phyloP scores from a whole-genome alignment of 345 rosid species.

The Gossypium rotundifolium region DNA sequence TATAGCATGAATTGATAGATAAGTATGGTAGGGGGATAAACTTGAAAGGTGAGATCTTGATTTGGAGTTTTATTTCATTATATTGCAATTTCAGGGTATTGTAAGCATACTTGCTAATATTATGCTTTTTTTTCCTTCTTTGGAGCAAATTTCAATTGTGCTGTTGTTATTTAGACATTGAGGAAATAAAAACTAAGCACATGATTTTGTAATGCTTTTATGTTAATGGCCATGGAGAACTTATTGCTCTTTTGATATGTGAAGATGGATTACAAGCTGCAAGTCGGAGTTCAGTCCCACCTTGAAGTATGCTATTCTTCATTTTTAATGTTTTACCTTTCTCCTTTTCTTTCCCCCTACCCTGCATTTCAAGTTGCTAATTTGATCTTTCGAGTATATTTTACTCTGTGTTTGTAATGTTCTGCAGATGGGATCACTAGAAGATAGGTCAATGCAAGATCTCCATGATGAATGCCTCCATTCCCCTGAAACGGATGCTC shows the following conservation, averaged over 20 bases:
- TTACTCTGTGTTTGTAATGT: neutral
- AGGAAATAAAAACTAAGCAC: neutral
- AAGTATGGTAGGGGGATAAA: neutral
- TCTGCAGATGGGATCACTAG: slow-evolving; percentile 56
- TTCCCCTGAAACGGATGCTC: slow-evolving; percentile 10
- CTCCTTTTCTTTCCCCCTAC: neutral
- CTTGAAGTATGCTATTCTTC: slow-evolving; percentile 31
- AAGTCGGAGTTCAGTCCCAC: slow-evolving; percentile 23
- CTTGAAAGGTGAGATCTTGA: neutral
- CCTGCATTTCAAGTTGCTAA: neutral
- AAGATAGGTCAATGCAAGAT: slow-evolving; percentile 28
- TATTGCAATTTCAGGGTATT: neutral
- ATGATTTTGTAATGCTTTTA: neutral
- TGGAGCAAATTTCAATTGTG: neutral
- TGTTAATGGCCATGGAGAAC: slow-evolving; percentile 12
- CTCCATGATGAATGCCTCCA: slow-evolving; percentile 34
- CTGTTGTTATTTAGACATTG: neutral
- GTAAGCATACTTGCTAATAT: neutral
- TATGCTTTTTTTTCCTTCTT: neutral
- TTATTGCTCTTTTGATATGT: slow-evolving; percentile 9
- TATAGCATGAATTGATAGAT: neutral
- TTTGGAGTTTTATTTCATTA: neutral
- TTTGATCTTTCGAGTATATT: neutral
- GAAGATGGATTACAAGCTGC: slow-evolving; percentile 46
- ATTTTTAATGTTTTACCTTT: neutral